Conservation (phyloP, 2,329 filamentous ascomycete genomes). For the Pseudogymnoascus sp. region DNA sequence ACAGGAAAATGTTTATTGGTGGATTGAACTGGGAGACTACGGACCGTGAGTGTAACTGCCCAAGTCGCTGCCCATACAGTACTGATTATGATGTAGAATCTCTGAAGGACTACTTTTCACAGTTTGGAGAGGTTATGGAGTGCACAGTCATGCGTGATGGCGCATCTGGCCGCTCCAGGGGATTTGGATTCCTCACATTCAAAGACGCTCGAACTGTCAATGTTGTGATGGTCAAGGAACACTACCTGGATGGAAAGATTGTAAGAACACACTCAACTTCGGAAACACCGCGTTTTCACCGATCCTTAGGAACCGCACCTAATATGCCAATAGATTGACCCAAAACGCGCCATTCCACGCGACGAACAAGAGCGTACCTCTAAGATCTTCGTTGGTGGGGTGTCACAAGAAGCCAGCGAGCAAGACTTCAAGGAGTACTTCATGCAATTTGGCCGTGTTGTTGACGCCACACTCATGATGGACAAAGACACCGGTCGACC, state of each 20-base stretch:
- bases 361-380: constrained; percentile 97
- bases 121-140: constrained; percentile 94
- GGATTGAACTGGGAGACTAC: constrained; percentile 99
- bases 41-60: constrained; percentile 60
- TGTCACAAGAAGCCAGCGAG: constrained; percentile 94
- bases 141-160: constrained; percentile 99
- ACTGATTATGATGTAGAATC: constrained; percentile 59
- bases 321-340: constrained; percentile 66
- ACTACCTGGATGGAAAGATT: constrained; percentile 96
- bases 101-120: constrained; percentile 90
- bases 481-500: constrained; percentile 98
- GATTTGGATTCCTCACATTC: constrained; percentile 96
- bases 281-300: constrained; percentile 3
- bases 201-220: constrained; percentile 97
- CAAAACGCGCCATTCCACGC: constrained; percentile 91
- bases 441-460: constrained; percentile 88
- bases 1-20: constrained; percentile 99
- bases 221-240: constrained; percentile 99
- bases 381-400: constrained; percentile 97
- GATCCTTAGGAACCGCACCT: neutral
- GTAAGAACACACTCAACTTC: constrained; percentile 52
- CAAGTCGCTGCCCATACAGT: constrained; percentile 3
- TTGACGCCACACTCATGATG: constrained; percentile 99
- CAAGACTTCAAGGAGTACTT: constrained; percentile 96
- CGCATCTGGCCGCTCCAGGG: constrained; percentile 83